Percentiles rank a stretch among this genome's conserved stretches.
These are phyloP conservation scores for Fusarium graminum DNA, from an alignment of 2,329 filamentous ascomycete species.

Conservation along the genomic window DNA sequence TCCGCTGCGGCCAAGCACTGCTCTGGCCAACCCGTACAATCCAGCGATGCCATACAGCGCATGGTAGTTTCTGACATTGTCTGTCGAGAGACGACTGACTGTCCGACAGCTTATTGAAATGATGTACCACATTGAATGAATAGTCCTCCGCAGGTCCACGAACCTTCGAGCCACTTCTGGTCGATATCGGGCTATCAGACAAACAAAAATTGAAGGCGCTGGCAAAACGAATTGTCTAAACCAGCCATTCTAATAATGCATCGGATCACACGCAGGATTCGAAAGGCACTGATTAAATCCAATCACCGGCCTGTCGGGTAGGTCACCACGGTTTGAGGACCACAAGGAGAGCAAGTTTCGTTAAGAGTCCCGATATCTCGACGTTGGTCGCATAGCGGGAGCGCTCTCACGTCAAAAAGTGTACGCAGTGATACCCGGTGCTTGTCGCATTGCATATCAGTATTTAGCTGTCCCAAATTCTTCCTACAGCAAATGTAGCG, in stretches of 20 bases:
- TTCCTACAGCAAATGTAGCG: conserved; percentile 16
- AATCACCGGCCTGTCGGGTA: conserved; percentile 9
- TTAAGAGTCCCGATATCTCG: not conserved
- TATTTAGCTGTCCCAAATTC: conserved; percentile 10
- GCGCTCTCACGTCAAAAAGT: too few species aligned
- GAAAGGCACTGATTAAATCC: conserved; percentile 6
- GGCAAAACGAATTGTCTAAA: not conserved
- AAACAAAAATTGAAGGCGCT: not conserved
- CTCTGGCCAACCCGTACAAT: not conserved
- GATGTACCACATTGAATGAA: not conserved
- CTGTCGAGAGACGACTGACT: not conserved
- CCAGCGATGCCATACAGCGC: not conserved
- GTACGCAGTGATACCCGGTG: conserved; percentile 1
- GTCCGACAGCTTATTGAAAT: not conserved
- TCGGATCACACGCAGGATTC: not conserved
- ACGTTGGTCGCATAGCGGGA: conserved; percentile 8
- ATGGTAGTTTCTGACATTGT: not conserved
- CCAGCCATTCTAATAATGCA: not conserved
- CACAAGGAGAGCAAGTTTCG: not conserved
- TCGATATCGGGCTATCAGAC: not conserved
- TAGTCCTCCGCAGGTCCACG: too few species aligned
- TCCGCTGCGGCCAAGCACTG: not conserved
- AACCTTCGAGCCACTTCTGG: not conserved
- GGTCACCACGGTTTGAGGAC: not conserved
- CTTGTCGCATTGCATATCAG: conserved; percentile 13